phyloP scores from a whole-genome alignment of 306 rosid species.

The Malus fusca region DNA sequence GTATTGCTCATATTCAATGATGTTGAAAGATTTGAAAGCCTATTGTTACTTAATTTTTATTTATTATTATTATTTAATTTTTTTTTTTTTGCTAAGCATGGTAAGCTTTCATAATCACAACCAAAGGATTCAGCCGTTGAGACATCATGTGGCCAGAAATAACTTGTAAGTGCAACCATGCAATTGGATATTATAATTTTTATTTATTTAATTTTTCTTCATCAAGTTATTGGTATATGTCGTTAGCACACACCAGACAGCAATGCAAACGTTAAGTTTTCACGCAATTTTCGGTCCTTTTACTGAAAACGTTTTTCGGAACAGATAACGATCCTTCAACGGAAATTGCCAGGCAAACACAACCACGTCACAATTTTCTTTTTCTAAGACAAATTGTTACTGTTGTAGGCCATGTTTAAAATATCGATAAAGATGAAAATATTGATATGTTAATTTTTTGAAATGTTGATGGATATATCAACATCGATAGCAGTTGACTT shows the following conservation, averaged over 20 bases:
- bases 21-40: not conserved
- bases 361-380: not conserved
- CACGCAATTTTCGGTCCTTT: not conserved
- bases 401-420: no score
- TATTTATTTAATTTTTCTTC: not conserved
- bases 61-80: not conserved
- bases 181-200: not conserved
- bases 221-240: conserved; percentile 21
- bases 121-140: not conserved
- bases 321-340: conserved; percentile 3
- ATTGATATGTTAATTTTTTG: no score
- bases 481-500: no score
- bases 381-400: not conserved
- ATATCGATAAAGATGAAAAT: no score
- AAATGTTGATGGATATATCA: no score
- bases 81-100: not conserved
- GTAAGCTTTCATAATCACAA: conserved; percentile 3
- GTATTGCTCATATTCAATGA: not conserved
- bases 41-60: not conserved
- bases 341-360: not conserved
- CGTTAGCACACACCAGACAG: conserved; percentile 20
- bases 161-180: conserved; percentile 1
- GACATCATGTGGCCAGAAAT: not conserved
- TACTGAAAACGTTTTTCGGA: not conserved
- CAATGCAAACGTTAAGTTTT: conserved; percentile 7